Base-by-base conservation (phyloP, 441 rosid genomes). In the Geranium incanum region DNA sequence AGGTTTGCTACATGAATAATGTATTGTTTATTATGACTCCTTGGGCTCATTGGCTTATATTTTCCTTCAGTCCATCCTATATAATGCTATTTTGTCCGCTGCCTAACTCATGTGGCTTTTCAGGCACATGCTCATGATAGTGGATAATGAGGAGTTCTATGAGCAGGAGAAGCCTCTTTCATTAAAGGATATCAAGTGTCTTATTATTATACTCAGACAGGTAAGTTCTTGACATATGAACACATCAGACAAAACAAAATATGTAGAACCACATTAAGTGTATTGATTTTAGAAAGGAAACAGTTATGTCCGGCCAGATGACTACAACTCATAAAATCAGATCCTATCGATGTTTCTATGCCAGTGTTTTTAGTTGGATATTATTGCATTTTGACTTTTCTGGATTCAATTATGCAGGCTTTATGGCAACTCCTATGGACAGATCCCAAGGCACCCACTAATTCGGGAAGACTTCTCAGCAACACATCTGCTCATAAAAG, bases 41-140 rank as follows among this genome's bases (percentile, higher is more conserved):
- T 50, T 50, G 59, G 33, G 59, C 59, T 50, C 59, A 50, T 50
- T 28, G 33, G 33, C 33, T 28, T 28, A 28, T 28, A 28, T 28
- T 28, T 3, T 50, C 59, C 16, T 50, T 18, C 59, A 4, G n/a
- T 50, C 15, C 59, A 50, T 50, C 59, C 18, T 50, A 50, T 50
- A 5, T 50, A 50, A 50, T 50, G 59, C 59, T 18, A 50, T 50
- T 6, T 50, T n/a, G 16, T 3, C 18, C 16, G 13, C 64, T 45
- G 59, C 36, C 6, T 21, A 6, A 68, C 41, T 60, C 75, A 77
- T 66, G 66, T 80, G 76, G 74, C 75, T 85, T 74, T 75, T 75
- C 84, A 95, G 99, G 96, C 95, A 91, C 83, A 89, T 95, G 99
- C 99, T 95, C 79, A 93, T 72, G 84, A 86, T 93, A 77, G 95